Evolutionary conservation across 306 rosid genomes (phyloP), one percentile per base, ranked within the genome.

Genomic region (Gynostemma pentaphyllum): DNA sequence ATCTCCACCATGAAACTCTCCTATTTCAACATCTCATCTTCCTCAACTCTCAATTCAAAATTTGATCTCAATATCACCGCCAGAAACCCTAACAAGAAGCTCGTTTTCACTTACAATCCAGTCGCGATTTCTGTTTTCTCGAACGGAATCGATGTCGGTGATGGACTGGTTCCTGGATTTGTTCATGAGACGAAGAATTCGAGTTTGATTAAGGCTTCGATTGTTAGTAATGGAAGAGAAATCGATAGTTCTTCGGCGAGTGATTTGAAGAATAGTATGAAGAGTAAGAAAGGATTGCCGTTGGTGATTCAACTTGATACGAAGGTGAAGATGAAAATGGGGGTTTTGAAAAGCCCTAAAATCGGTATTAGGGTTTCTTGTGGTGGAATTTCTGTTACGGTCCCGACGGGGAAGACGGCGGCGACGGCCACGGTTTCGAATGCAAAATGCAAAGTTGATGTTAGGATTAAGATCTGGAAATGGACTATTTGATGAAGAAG

Each of bases 381-480:
- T 39, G 85, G 82, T 2, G 96, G 96, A 14, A 78, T 92, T 12
- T 77, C 30, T 10, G 95, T 72, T 0, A 79, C 63, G 3, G 74
- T 57, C 26, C 95, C 98, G 7, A 15, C 84, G 11, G 92, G 85
- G 1, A 88, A 86, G 69, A 79, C 82, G 27, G 72, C 95, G 18
- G 95, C 77, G 40, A 84, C 81, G 40, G 98, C 90, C 24, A 68
- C 85, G 14, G 86, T 95, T 14, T 46, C 86, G 0, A 70, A 74
- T 10, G 83, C 86, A 1, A 78, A 82, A 70, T 92, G 98, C 51
- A 42, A 84, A 45, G 96, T 86, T 9, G 84, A 86, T 47, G 71
- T 82, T 4, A 76, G 83, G 61, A 30, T 92, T 66, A 92, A 92
- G 96, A 92, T 92, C 92, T 92, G 98, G 98, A 92, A 88, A 56